Evolutionary conservation across 192 early-diverging fungal species (phyloP).

Genomic region (Diversispora eburnea): DNA sequence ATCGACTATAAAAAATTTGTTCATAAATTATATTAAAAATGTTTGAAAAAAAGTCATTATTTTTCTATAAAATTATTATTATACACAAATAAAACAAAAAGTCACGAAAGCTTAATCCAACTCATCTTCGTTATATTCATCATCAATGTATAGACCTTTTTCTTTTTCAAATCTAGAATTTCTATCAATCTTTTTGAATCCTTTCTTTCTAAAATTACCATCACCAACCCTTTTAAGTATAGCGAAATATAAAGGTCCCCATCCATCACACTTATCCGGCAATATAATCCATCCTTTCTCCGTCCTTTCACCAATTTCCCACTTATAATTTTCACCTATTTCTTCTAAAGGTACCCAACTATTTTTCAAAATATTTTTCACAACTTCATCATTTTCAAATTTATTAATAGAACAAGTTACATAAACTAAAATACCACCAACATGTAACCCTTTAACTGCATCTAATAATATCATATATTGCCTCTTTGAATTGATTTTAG

Average conservation of each 20-base stretch:
- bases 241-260: constrained; percentile 56
- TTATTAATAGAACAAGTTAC: constrained; percentile 51
- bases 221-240: constrained; percentile 35
- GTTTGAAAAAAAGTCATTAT: too few species aligned
- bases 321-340: constrained; percentile 29
- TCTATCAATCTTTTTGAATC: neutral
- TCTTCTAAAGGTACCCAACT: constrained; percentile 34
- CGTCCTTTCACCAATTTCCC: constrained; percentile 48
- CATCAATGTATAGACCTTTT: neutral
- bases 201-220: constrained; percentile 3
- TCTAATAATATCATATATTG: constrained; percentile 39
- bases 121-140: too few species aligned
- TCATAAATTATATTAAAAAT: too few species aligned
- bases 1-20: too few species aligned
- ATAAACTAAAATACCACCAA: constrained; percentile 47
- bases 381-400: constrained; percentile 48
- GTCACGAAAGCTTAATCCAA: too few species aligned
- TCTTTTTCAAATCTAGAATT: neutral
- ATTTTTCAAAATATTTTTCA: constrained; percentile 42
- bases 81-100: too few species aligned
- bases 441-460: constrained; percentile 36
- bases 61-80: too few species aligned
- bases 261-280: constrained; percentile 48
- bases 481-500: constrained; percentile 37
- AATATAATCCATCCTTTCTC: constrained; percentile 51